These are phyloP conservation scores for Enterospora canceri DNA, from an alignment of 371 early-diverging fungal species.

Conservation along the genomic window DNA sequence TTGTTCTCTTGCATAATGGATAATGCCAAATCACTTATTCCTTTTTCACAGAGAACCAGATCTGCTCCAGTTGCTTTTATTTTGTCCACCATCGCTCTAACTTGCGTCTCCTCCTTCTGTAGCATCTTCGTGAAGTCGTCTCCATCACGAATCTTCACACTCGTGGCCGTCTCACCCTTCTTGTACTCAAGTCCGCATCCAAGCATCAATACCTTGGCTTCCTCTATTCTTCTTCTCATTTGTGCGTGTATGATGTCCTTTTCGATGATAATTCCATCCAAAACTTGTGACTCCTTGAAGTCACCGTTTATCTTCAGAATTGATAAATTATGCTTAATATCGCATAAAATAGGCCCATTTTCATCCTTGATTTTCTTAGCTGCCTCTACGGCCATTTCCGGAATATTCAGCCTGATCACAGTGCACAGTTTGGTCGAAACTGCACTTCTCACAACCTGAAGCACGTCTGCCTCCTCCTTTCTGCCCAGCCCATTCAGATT, in stretches of 20 bases:
- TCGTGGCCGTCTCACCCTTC: conserved; percentile 98
- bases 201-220: conserved; percentile 85
- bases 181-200: conserved; percentile 99
- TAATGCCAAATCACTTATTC: conserved; percentile 61
- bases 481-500: conserved; percentile 69
- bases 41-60: conserved; percentile 96
- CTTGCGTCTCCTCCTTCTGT: conserved; percentile 96
- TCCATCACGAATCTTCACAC: conserved; percentile 87
- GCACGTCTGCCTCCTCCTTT: conserved; percentile 69
- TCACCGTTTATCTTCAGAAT: conserved; percentile 92
- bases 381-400: conserved; percentile 80
- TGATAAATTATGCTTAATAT: conserved; percentile 88
- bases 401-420: conserved; percentile 86
- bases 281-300: conserved; percentile 80
- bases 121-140: conserved; percentile 84
- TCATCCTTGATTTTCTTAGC: conserved; percentile 73
- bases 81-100: conserved; percentile 81
- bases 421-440: conserved; percentile 90
- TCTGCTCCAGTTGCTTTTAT: conserved; percentile 89
- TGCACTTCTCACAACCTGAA: conserved; percentile 70
- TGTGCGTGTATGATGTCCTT: conserved; percentile 97
- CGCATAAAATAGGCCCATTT: conserved; percentile 66
- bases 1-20: conserved; percentile 57
- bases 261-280: conserved; percentile 94
- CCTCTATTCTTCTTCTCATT: conserved; percentile 92